Base-by-base conservation (phyloP, 805 yeast genomes). In the Kluyveromyces wickerhamii region DNA sequence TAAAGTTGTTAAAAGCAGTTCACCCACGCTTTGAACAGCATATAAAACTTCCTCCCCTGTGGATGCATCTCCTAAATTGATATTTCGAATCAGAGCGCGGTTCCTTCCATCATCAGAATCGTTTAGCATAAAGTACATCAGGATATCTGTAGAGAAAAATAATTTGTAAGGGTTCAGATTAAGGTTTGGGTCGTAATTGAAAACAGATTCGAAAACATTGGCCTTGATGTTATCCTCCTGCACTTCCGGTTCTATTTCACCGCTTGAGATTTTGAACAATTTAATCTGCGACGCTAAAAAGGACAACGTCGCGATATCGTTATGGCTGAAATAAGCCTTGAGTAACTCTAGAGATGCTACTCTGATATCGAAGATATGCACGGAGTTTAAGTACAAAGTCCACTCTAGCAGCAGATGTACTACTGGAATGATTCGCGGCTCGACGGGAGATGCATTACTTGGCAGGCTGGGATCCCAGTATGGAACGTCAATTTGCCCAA, bases 401-500 rank as follows among this genome's bases (percentile, higher is more conserved):
- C 98, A 92, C 42, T 82, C 79, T 20, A 89, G 50, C 32, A 92
- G 63, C 0, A 94, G 86, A 19, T 70, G 66, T 0, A 80, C 66
- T 0, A 84, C 94, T 0, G 96, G 89, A 2, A 85, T 59, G 1
- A 71, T 18, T 43, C 48, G 4, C 53, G 63, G 33, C 47, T 32
- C 27, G 5, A 34, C 37, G 11, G 24, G 16, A 4, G 41, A 45
- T 9, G 47, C 42, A 21, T 42, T 41, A 2, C 52, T 44, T 0
- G 77, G 76, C 35, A 74, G 49, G 4, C 79, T 65, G 8, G 95
- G 86, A 49, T 86, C 96, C 36, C 88, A 66, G 51, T 79, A 85
- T 0, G 98, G 98, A 6, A 92, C 96, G 56, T 92, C 97, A 10
- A 89, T 77, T 36, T 76, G 77, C 1, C 86, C 68, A 47, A 89